phyloP scores from a whole-genome alignment of 2,329 filamentous ascomycete species.

The Calycina herbarum region DNA sequence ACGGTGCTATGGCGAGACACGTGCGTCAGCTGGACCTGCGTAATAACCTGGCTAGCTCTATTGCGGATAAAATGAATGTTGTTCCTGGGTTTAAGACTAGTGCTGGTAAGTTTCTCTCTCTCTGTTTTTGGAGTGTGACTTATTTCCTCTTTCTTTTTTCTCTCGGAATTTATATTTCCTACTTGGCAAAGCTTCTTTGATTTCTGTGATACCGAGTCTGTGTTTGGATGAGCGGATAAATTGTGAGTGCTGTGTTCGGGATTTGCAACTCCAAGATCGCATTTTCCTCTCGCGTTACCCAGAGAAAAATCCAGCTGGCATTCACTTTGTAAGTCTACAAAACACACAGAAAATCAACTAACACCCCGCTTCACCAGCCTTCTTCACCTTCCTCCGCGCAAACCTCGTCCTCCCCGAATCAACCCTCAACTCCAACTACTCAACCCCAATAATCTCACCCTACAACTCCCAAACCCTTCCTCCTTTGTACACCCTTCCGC shows the following conservation, averaged over 20 bases:
- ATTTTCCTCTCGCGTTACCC: background rate
- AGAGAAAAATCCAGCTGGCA: background rate
- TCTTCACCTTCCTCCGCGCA: constrained; percentile 78
- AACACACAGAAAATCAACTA: background rate
- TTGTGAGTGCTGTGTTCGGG: background rate
- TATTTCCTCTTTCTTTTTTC: background rate
- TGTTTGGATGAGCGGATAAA: background rate
- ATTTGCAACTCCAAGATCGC: background rate
- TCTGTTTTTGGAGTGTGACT: background rate
- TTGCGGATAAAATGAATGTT: constrained; percentile 55
- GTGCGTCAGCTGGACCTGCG: constrained; percentile 46
- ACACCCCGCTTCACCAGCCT: constrained; percentile 53
- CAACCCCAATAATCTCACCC: constrained; percentile 64
- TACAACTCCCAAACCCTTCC: constrained; percentile 44
- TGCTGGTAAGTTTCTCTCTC: constrained; percentile 50
- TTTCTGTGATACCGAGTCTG: constrained; percentile 17
- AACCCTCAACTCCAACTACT: constrained; percentile 53
- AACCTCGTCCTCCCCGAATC: constrained; percentile 68
- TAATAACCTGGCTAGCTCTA: constrained; percentile 37
- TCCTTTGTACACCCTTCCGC: constrained; percentile 35
- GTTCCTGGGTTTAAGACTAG: constrained; percentile 60
- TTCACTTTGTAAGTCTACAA: background rate
- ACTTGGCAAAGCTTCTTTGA: constrained; percentile 5
- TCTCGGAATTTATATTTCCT: constrained; percentile 15
- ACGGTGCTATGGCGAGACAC: constrained; percentile 27